Conservation (phyloP, 306 rosid species). For the Quercus rubra region DNA sequence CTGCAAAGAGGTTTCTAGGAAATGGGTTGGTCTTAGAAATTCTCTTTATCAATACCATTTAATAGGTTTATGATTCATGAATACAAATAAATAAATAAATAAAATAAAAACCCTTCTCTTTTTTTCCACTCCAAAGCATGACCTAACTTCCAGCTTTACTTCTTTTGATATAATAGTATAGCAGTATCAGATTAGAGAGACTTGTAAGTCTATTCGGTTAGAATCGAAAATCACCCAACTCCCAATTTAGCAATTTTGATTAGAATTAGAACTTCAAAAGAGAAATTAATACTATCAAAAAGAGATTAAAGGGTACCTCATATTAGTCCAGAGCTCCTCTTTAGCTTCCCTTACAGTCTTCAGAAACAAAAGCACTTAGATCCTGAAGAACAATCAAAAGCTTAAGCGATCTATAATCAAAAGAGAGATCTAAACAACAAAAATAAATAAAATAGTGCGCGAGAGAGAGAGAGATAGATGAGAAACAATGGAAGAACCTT, state of each 20-base stretch:
- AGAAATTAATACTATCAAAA: not conserved
- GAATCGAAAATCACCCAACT: not conserved
- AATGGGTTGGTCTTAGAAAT: not conserved
- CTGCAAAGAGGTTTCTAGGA: not conserved
- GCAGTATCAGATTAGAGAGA: not conserved
- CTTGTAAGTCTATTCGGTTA: not conserved
- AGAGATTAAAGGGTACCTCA: slow-evolving; percentile 13
- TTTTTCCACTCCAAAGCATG: not conserved
- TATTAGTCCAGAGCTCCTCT: not conserved
- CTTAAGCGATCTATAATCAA: slow-evolving; percentile 11
- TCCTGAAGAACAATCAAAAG: slow-evolving; percentile 19
- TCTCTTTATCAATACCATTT: not conserved
- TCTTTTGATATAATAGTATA: not conserved
- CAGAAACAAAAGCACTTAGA: slow-evolving; percentile 11
- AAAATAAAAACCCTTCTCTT: not conserved
- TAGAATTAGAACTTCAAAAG: not conserved
- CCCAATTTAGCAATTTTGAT: not conserved
- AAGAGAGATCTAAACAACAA: not conserved
- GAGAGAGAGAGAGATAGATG: slow-evolving; percentile 1
- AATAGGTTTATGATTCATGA: not conserved
- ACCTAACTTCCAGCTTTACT: not conserved
- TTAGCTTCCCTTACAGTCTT: not conserved
- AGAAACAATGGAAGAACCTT: slow-evolving; percentile 18
- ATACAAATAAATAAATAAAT: not conserved
- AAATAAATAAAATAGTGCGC: not conserved